Evolutionary conservation across 2,329 filamentous ascomycete genomes (phyloP), one percentile per base, ranked within the genome.

Genomic region (Clonostachys rhizophaga): DNA sequence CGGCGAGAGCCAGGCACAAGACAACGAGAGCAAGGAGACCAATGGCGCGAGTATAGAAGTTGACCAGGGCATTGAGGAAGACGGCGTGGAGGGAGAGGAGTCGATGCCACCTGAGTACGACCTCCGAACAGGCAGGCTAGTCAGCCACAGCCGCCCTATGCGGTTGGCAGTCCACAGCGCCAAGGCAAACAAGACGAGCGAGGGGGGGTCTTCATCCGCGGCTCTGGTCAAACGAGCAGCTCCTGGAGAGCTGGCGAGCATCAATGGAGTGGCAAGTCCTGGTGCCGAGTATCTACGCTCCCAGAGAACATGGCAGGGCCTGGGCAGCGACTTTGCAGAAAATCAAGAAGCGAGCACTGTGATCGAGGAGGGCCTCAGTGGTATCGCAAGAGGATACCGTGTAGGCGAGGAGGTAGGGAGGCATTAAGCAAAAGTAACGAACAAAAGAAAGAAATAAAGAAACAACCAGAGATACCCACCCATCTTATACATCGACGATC

Each of bases 81-180:
- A 69, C 2, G 72, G 72, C 0, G 70, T 79, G 5, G 74, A 72
- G n/a, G 79, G 82, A 17, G 81, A 85, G 41, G 86, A 89, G 58
- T 91, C 87, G 1, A 84, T 87, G 54, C 83, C 91, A 1, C 94
- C 94, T 1, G 89, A 96, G 57, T 99, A 95, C 57, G 92, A 99
- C 65, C 77, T 97, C 10, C 79, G 92, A 12, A 96, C 91, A 3
- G 92, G 92, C 35, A 84, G 81, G 51, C 89, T 96, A 56, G 76
- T 95, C 40, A 87, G 83, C 12, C 83, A 87, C 55, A 87, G 87
- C 49, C 79, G 89, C 47, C 90, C 91, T 6, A 89, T 92, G 82
- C 72, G 74, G 5, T 59, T 68, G 59, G 69, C 73, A 45, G 54
- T 68, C 2, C 57, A 58, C 41, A 46, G 37, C 49, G 57, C 42